A percentile compares a stretch with the other conserved stretches of the same genome.
Conservation (phyloP, 2,329 filamentous ascomycete species). For the Dactylonectria estremocensis region DNA sequence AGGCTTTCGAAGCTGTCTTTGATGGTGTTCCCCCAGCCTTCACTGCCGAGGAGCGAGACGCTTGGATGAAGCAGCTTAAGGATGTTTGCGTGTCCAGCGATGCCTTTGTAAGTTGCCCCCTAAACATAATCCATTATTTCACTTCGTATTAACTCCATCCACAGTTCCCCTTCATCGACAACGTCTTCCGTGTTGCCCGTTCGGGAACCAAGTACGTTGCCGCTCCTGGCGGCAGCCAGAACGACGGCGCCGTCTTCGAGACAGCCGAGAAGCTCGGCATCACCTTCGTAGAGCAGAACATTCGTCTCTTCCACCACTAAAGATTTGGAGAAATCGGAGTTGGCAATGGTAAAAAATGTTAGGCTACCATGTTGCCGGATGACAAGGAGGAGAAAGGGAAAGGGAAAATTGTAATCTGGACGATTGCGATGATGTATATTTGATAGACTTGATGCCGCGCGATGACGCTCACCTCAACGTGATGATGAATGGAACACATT, state of each 20-base stretch:
- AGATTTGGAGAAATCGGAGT: neutral
- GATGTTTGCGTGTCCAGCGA: conserved; percentile 93
- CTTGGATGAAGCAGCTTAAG: conserved; percentile 86
- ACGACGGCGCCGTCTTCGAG: conserved; percentile 85
- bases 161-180: conserved; percentile 98
- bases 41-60: conserved; percentile 85
- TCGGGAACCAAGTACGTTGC: conserved; percentile 97
- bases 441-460: conserved; percentile 45
- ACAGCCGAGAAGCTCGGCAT: conserved; percentile 79
- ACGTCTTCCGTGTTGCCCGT: conserved; percentile 90
- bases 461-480: conserved; percentile 41
- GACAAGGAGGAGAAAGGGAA: conserved; percentile 9
- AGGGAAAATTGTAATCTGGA: conserved; percentile 17
- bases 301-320: conserved; percentile 95
- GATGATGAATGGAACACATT: conserved; percentile 40
- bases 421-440: conserved; percentile 39
- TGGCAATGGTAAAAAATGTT: conserved; percentile 3
- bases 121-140: no score
- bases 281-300: conserved; percentile 95
- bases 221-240: conserved; percentile 91
- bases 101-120: conserved; percentile 84
- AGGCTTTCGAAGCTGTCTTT: conserved; percentile 90
- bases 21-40: conserved; percentile 90
- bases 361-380: conserved; percentile 1
- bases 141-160: conserved; percentile 42